Evolutionary conservation across 2,329 filamentous ascomycete species (phyloP), one percentile per base, ranked within the genome.

Genomic region (Apiospora marii): DNA sequence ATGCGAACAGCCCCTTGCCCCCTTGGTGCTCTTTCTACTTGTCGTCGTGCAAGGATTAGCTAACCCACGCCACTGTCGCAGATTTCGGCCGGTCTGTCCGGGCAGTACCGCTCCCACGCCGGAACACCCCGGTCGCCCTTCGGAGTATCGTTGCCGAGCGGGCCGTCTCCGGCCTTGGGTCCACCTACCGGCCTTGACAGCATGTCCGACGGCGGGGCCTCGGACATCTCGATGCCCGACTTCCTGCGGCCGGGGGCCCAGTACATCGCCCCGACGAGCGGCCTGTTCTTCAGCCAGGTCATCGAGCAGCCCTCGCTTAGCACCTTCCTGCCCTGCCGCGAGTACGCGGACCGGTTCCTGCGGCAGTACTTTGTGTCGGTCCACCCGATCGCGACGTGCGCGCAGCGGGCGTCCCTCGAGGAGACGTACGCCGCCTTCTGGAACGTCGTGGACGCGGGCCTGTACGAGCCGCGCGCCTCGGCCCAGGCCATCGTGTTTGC

Each of bases 401-500:
- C 94, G 0, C 92, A 95, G 79, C 86, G 89, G 30, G 90, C 91
- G 1, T 90, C 90, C 0, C 92, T 95, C 73, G 88, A 93, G 78
- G 83, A 83, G 24, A 87, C 91, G 64, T 94, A 94, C 77, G 81
- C 86, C 2, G 80, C 83, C 1, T 94, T 95, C 77, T 94, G 92
- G 91, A 85, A 87, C 4, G 86, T 90, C 61, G 85, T 93, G 46
- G 82, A 83, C 13, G 83, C 85, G 12, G 88, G 89, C 4, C 41
- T 41, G 34, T 86, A 88, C 53, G 91, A 94, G 79, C 92, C 92
- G 10, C 84, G 88, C 2, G 83, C 86, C 27, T 92, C 92, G 4
- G 85, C 90, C 16, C 92, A 94, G 80, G 91, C 92, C 0, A 83
- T 94, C 34, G 85, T 94, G 0, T 93, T 94, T 78, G 90, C 92